Conservation (phyloP, 1,284 basidiomycete genomes). For the Boletus austroedulis region DNA sequence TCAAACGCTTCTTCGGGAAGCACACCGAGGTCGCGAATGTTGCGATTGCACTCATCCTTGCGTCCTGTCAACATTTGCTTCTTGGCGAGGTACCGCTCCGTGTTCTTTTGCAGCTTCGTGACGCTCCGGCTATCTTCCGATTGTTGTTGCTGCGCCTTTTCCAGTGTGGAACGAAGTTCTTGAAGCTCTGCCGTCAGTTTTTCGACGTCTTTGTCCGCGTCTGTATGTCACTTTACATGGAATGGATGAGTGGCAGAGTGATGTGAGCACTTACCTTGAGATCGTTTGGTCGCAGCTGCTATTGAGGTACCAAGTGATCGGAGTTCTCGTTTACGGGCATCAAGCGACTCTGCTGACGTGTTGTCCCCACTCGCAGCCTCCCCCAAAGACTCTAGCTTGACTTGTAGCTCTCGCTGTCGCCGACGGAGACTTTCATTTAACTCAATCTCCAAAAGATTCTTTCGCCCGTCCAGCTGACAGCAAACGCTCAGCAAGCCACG, state of each 20-base stretch:
- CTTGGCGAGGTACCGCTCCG: constrained; percentile 92
- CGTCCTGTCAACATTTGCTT: constrained; percentile 79
- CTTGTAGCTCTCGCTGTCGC: constrained; percentile 72
- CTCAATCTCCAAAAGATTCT: constrained; percentile 88
- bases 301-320: constrained; percentile 65
- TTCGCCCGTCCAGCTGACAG: constrained; percentile 69
- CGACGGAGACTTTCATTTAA: constrained; percentile 85
- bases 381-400: constrained; percentile 73
- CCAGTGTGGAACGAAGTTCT: constrained; percentile 63
- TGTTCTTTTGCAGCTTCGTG: constrained; percentile 88
- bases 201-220: constrained; percentile 70
- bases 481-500: neutral
- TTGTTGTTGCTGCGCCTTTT: constrained; percentile 79
- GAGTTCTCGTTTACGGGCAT: constrained; percentile 68
- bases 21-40: constrained; percentile 94
- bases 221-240: constrained; percentile 35
- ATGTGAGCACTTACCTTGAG: constrained; percentile 52
- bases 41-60: constrained; percentile 91
- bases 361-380: constrained; percentile 61
- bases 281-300: constrained; percentile 56
- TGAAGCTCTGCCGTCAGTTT: constrained; percentile 64
- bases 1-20: constrained; percentile 96
- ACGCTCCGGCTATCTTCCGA: constrained; percentile 83
- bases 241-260: neutral
- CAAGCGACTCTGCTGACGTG: constrained; percentile 62